phyloP scores from a whole-genome alignment of 2,329 filamentous ascomycete species.

The Fusarium sp. region DNA sequence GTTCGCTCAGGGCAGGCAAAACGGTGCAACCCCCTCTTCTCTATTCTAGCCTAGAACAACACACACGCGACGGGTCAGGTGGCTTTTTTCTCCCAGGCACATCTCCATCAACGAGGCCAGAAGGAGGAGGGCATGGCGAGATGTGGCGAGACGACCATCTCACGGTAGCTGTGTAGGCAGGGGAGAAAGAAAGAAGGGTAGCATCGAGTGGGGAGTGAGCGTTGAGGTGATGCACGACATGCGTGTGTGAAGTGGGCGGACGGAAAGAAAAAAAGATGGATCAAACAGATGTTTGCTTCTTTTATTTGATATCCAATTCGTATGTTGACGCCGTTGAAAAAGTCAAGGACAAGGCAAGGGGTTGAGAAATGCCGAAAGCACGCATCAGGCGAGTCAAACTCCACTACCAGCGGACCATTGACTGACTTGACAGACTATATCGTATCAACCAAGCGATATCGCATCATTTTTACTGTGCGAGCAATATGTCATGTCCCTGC shows the following conservation, averaged over 20 bases:
- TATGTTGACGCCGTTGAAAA: not conserved
- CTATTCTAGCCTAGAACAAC: not conserved
- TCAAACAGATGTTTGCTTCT: not conserved
- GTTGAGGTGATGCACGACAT: slow-evolving; percentile 12
- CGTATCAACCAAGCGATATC: not conserved
- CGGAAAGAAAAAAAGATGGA: not conserved
- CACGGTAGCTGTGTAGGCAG: slow-evolving; percentile 10
- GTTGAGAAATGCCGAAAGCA: not conserved
- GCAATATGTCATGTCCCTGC: not conserved
- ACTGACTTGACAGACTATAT: not conserved
- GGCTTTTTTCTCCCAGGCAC: not conserved
- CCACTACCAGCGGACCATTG: not conserved
- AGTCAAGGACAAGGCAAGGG: not conserved
- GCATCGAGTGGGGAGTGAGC: slow-evolving; percentile 15
- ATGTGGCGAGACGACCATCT: slow-evolving; percentile 2
- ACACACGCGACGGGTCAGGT: not conserved
- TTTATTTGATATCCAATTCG: not conserved
- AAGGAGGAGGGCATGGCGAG: not conserved
- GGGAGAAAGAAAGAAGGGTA: slow-evolving; percentile 1
- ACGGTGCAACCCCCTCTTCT: not conserved
- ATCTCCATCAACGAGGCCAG: not conserved
- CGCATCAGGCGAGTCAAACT: slow-evolving; percentile 4
- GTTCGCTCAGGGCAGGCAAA: slow-evolving; percentile 3
- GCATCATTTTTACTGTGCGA: not conserved
- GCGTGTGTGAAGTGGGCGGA: slow-evolving; percentile 2